Percentiles rank a stretch among this genome's conserved stretches.
These are phyloP conservation scores for Penicillium steckii DNA, from an alignment of 495 filamentous ascomycete species.

Conservation along the genomic window DNA sequence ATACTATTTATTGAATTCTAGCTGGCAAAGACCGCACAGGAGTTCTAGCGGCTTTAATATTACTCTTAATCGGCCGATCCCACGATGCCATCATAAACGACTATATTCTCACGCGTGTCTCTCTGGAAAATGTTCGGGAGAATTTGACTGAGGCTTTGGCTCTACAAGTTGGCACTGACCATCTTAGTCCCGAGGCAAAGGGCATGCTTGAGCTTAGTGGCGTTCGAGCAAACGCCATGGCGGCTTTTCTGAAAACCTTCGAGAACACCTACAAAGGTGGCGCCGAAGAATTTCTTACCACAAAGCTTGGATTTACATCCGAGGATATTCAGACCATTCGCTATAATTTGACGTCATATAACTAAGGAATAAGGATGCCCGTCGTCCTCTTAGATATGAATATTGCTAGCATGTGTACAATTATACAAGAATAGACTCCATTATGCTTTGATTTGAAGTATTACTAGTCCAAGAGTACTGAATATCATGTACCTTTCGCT, in stretches of 20 bases:
- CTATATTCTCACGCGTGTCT: conserved; percentile 39
- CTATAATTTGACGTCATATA: conserved; percentile 10
- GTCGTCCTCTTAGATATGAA: no score
- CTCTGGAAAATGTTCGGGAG: conserved; percentile 26
- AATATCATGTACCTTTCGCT: no score
- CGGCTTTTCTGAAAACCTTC: conserved; percentile 27
- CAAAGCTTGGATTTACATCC: conserved; percentile 18
- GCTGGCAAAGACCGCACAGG: conserved; percentile 67
- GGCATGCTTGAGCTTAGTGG: conserved; percentile 29
- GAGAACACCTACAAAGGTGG: conserved; percentile 23
- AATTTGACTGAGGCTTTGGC: conserved; percentile 21
- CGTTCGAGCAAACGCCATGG: conserved; percentile 27
- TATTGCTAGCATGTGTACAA: no score
- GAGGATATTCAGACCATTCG: conserved; percentile 17
- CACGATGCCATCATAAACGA: conserved; percentile 48
- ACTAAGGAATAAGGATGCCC: not conserved
- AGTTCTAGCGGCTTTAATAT: conserved; percentile 54
- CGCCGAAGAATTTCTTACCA: conserved; percentile 21
- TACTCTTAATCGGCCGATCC: conserved; percentile 51
- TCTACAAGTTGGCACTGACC: conserved; percentile 19
- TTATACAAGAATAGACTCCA: no score
- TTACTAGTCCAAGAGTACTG: no score
- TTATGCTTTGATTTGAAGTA: no score
- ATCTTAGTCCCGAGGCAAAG: conserved; percentile 22
- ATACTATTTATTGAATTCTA: conserved; percentile 11